phyloP scores from a whole-genome alignment of 371 early-diverging fungal genomes.

The Coemansia linderi region DNA sequence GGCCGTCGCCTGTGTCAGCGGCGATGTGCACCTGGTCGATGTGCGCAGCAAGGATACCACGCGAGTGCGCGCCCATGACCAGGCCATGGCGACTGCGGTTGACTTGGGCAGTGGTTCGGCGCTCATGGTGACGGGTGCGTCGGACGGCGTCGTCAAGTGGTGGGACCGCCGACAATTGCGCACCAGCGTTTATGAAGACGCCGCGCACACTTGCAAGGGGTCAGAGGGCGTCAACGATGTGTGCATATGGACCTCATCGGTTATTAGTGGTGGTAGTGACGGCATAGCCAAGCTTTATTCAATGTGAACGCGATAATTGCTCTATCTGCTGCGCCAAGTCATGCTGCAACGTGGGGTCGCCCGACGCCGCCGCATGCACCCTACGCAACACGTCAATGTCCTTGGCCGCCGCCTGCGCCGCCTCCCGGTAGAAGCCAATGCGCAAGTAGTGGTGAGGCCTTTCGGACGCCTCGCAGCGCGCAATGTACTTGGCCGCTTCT shows the following conservation, averaged over 20 bases:
- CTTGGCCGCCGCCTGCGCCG: conserved; percentile 73
- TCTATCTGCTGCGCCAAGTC: conserved; percentile 46
- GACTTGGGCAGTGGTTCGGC: conserved; percentile 1
- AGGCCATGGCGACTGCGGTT: conserved; percentile 14
- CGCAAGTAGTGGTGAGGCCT: conserved; percentile 73
- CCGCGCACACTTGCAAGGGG: conserved; percentile 28
- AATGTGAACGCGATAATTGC: conserved; percentile 13
- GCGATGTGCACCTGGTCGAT: conserved; percentile 31
- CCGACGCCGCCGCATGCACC: conserved; percentile 14
- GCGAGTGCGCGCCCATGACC: conserved; percentile 9
- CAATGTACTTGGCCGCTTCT: conserved; percentile 80
- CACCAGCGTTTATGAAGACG: conserved; percentile 9
- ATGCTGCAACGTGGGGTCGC: conserved; percentile 40
- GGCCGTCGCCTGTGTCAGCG: conserved; percentile 25
- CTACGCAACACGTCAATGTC: conserved; percentile 69
- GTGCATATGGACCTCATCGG: not conserved
- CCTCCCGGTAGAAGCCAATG: conserved; percentile 77
- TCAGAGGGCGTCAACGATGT: conserved; percentile 40
- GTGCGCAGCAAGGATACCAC: conserved; percentile 9
- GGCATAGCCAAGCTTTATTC: conserved; percentile 4
- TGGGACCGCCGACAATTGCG: conserved; percentile 40
- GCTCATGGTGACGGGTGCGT: conserved; percentile 30
- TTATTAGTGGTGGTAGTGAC: conserved; percentile 37
- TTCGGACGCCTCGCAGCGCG: conserved; percentile 68
- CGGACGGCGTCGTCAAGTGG: conserved; percentile 45